These are phyloP conservation scores for Lactarius indigo DNA, from an alignment of 768 basidiomycete genomes.

Conservation along the genomic window DNA sequence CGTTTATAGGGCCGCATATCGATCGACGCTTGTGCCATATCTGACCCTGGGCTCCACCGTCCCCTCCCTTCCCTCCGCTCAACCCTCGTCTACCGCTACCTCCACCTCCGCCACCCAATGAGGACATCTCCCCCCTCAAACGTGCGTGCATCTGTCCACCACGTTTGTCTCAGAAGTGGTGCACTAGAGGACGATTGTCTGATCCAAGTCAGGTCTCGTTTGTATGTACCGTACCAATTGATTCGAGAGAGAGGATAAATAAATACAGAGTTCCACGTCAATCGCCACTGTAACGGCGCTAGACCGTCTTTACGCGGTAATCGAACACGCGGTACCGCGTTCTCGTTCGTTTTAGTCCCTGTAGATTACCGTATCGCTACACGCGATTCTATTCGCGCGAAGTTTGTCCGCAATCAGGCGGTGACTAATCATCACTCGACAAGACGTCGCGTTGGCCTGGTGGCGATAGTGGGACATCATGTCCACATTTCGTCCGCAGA, in stretches of 20 bases:
- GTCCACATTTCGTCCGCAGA: neutral
- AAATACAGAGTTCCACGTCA: conserved; percentile 4
- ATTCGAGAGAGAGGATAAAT: neutral
- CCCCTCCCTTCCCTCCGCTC: conserved; percentile 11
- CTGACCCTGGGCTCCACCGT: neutral
- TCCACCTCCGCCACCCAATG: neutral
- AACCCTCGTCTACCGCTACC: conserved; percentile 1
- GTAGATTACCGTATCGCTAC: neutral
- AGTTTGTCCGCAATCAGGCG: conserved; percentile 10
- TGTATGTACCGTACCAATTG: conserved; percentile 7
- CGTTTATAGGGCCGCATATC: conserved; percentile 24
- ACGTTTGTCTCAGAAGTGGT: neutral
- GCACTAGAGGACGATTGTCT: neutral
- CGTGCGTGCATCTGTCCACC: conserved; percentile 18
- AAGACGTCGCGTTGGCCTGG: neutral
- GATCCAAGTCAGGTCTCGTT: conserved; percentile 9
- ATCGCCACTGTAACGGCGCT: conserved; percentile 2
- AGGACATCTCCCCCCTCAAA: conserved; percentile 11
- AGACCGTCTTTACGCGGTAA: conserved; percentile 1
- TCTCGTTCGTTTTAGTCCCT: neutral
- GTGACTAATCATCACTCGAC: neutral
- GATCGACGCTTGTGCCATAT: conserved; percentile 23
- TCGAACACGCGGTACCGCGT: conserved; percentile 13
- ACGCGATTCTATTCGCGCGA: neutral
- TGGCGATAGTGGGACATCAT: neutral